A percentile compares a stretch with the other conserved stretches of the same genome.
phyloP scores from a whole-genome alignment of 352 stramenopile genomes.

The Pythium myriotylum region DNA sequence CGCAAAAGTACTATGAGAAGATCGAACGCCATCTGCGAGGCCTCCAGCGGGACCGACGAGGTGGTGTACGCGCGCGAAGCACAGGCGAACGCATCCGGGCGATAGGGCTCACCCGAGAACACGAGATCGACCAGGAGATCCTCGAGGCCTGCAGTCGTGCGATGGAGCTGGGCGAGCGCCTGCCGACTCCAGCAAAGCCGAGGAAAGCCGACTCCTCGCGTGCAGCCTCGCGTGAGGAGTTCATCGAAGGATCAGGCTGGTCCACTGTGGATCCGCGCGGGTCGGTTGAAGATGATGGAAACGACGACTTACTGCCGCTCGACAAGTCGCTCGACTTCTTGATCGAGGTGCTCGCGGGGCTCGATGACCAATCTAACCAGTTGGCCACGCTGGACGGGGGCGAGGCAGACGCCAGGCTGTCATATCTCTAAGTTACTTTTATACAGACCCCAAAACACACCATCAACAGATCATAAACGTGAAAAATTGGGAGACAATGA shows the following conservation, averaged over 20 bases:
- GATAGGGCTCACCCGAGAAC: conserved; percentile 32
- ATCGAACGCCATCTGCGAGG: conserved; percentile 61
- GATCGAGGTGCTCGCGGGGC: conserved; percentile 17
- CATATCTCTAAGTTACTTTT: no score
- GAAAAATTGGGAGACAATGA: no score
- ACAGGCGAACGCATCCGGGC: conserved; percentile 1
- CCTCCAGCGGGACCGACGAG: conserved; percentile 57
- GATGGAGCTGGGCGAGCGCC: conserved; percentile 13
- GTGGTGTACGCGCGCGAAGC: not conserved
- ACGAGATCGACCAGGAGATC: conserved; percentile 52
- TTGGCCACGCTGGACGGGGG: not conserved
- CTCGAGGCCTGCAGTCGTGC: conserved; percentile 23
- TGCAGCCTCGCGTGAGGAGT: not conserved
- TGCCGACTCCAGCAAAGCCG: conserved; percentile 15
- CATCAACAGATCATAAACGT: no score
- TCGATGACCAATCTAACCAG: conserved; percentile 12
- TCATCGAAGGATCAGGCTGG: no score
- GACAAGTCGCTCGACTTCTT: conserved; percentile 28
- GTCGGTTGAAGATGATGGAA: not conserved
- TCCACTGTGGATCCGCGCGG: not conserved
- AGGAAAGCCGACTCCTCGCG: conserved; percentile 2
- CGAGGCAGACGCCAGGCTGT: not conserved
- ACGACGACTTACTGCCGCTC: conserved; percentile 11
- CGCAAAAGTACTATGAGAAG: conserved; percentile 75
- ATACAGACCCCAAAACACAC: no score